Base-by-base conservation (phyloP, 257 asterid genomes). In the Anisodus acutangulus region DNA sequence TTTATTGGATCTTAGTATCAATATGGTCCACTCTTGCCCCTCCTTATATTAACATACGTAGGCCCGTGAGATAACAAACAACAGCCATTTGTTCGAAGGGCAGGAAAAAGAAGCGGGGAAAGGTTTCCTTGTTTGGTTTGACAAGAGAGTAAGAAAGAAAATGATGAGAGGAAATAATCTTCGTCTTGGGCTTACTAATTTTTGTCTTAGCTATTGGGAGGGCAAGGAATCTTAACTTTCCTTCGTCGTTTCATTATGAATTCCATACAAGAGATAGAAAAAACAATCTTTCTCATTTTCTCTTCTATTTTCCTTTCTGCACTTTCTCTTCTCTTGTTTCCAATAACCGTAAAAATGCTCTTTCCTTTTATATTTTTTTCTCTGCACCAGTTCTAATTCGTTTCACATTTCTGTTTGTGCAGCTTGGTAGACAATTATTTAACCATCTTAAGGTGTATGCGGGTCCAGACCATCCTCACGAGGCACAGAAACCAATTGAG, bases 401-500 rank as follows among this genome's bases (percentile, higher is more conserved):
- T 57, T 78, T 81, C 3, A 70, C 82, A 69, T 63, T 79, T 49
- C 88, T 88, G 47, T 39, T 79, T 81, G 64, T 79, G 93, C 95
- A 95, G 98, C 98, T 95, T 67, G 98, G 99, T 26, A 89, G 97
- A 88, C 84, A 94, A 11, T 83, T 95, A 80, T 94, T 94, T 84
- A 92, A 87, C 90, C 99, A 94, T 90, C 93, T 95, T 5, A 94
- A 95, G 91, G 98, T 94, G 55, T 95, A 93, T 83, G 87, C 90
- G 5, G 97, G 99, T 81, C 93, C 97, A 13, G 89, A 85, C 80
- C 97, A 95, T 88, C 99, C 99, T 63, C 98, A 93, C 9, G 96
- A 92, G 84, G 99, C 97, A 39, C 97, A 95, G 78, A 82, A 92
- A 84, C 99, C 98, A 4, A 1, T 43, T 0, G 96, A 93, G 70